Percentiles rank a stretch among this genome's conserved stretches.
Evolutionary conservation across 257 asterid genomes (phyloP).

Genomic region (Datura wrightii): DNA sequence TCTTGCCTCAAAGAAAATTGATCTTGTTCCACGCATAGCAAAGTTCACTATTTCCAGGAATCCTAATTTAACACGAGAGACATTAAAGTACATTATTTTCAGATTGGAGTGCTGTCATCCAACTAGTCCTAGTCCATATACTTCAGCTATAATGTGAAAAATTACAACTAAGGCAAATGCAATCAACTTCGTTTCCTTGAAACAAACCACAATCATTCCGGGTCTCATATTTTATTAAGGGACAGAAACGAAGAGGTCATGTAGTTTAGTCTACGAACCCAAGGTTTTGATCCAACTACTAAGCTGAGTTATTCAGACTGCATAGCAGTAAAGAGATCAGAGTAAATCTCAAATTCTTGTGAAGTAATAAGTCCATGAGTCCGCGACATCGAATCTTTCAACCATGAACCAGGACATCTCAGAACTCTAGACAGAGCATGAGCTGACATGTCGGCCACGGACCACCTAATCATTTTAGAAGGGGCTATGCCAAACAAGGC

Average conservation of each 20-base stretch:
- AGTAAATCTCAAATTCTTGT: not conserved
- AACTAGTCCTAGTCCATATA: slow-evolving; percentile 19
- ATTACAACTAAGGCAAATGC: not conserved
- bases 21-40: slow-evolving; percentile 18
- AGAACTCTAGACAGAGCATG: not conserved
- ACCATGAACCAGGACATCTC: not conserved
- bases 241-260: not conserved
- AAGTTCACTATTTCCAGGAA: slow-evolving; percentile 17
- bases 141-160: not conserved
- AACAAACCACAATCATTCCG: not conserved
- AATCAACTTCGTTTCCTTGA: not conserved
- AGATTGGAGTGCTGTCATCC: not conserved
- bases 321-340: slow-evolving; percentile 26
- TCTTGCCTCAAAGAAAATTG: slow-evolving; percentile 18
- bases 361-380: not conserved
- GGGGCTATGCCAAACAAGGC: not conserved
- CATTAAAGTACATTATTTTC: not conserved
- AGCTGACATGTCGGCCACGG: not conserved
- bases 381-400: not conserved
- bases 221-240: not conserved
- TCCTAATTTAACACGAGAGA: not conserved
- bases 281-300: slow-evolving; percentile 21
- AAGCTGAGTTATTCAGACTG: not conserved
- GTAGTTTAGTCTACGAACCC: not conserved
- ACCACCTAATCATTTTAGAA: not conserved